Base-by-base conservation (phyloP, 768 basidiomycete genomes). In the Daedaleopsis sinensis region DNA sequence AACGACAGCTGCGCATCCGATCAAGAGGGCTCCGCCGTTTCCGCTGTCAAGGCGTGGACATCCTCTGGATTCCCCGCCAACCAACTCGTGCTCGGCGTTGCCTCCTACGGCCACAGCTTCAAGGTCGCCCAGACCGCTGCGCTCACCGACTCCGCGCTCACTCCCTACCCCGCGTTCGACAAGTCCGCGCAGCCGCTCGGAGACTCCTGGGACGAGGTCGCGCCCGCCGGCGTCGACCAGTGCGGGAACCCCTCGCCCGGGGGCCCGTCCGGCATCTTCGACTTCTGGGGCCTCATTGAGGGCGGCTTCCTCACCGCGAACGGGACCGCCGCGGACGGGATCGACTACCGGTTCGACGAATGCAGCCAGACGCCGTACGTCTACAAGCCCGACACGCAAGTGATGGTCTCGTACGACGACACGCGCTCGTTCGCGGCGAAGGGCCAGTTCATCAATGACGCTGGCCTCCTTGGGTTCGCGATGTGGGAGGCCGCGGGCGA, bases 81-180 rank as follows among this genome's bases (percentile, higher is more conserved):
- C 52, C 74, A 90, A 75, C 85, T 97, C 61, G 82, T 94, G 23
- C 84, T 98, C 7, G 96, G 94, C 51, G 86, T 95, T 1, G 85
- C 94, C 11, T 78, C 87, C 21, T 95, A 92, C 72, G 93, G 91
- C 2, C 93, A 92, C 74, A 84, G 89, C 39, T 94, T 78, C 78
- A 21, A 63, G 6, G 78, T 82, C 27, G 55, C 72, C 4, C 44
- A 36, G 23, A 67, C 62, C 27, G 66, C 61, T 19, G 68, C 74
- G 11, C 58, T 70, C 18, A 3, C 47, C 47, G 18, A 10, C 46
- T 47, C 46, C 18, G 60, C 67, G 8, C 72, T 86, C 47, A 73
- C 72, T 24, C 43, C 77, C 15, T 88, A 80, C 68, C 86, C 87
- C 11, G 43, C 71, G 1, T 88, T 83, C 62, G 72, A 80, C 65